phyloP scores from a whole-genome alignment of 495 filamentous ascomycete genomes.

The Xylaria longipes region DNA sequence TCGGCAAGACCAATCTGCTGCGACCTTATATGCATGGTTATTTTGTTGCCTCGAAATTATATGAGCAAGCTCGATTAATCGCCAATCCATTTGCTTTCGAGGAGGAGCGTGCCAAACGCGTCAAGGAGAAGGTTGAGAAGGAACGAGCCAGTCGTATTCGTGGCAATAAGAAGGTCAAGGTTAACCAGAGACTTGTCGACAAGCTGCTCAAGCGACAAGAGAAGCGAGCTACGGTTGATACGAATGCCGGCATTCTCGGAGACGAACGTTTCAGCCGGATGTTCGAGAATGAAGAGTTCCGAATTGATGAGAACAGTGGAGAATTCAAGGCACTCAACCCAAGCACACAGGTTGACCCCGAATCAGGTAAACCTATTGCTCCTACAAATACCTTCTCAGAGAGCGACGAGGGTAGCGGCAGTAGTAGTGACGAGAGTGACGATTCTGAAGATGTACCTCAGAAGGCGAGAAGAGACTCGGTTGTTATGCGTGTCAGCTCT shows the following conservation, averaged over 20 bases:
- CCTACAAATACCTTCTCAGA: constrained; percentile 34
- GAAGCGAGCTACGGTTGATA: constrained; percentile 73
- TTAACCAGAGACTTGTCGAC: constrained; percentile 86
- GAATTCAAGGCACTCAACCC: constrained; percentile 91
- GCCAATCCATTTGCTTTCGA: constrained; percentile 91
- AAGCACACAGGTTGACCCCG: constrained; percentile 61
- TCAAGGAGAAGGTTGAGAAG: constrained; percentile 93
- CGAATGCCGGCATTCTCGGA: constrained; percentile 67
- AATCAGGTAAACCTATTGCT: constrained; percentile 29
- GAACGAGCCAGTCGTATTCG: constrained; percentile 90
- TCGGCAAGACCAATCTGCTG: constrained; percentile 84
- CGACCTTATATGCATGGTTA: constrained; percentile 98
- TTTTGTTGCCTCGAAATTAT: constrained; percentile 90
- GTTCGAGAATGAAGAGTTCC: constrained; percentile 93
- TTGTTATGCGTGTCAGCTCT: constrained; percentile 71
- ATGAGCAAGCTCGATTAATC: constrained; percentile 92
- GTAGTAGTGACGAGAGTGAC: constrained; percentile 50
- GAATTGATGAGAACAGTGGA: constrained; percentile 83
- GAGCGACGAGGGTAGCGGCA: constrained; percentile 49
- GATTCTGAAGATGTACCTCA: constrained; percentile 40
- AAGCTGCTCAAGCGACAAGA: constrained; percentile 81
- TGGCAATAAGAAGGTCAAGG: constrained; percentile 88
- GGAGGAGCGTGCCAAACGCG: constrained; percentile 81
- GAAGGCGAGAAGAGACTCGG: constrained; percentile 42
- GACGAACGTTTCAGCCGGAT: constrained; percentile 86